Base-by-base conservation (phyloP, 192 early-diverging fungal genomes). In the Gonapodya prolifera region DNA sequence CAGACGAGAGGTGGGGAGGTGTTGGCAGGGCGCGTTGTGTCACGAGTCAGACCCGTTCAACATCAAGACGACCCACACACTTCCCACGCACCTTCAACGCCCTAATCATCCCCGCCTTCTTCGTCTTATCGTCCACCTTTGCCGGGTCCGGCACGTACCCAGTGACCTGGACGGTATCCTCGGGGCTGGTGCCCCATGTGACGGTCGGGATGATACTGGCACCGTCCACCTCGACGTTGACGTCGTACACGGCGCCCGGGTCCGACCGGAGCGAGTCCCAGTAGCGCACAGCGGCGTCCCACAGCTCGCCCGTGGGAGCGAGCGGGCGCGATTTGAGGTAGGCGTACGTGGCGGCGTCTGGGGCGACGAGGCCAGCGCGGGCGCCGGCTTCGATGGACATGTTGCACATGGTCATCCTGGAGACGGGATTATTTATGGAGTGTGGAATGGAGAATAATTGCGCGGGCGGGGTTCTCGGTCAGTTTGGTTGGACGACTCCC, bases 351-450 rank as follows among this genome's bases (percentile, higher is more conserved):
- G 86, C 84, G 28, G 90, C 80, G 82, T 91, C 91, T 30, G 91
- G 89, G 13, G 91, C 89, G 80, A 91, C 86, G 89, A 91, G 88
- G 75, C 91, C 91, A 33, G 91, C 91, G 33, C 91, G 84, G 35
- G 91, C 91, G 77, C 91, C 91, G 33, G 83, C 91, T 80, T 91
- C 91, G 80, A 91, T 91, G 2, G 89, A 84, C 91, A 91, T 91
- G 82, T 91, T 91, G 82, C 91, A 91, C 76, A 91, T 88, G 35
- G 91, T 89, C 91, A 91, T 91, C 76, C 91, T 79, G 45, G 45
- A 23, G n/a, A n/a, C n/a, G n/a, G n/a, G n/a, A n/a, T n/a, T n/a
- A n/a, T n/a, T n/a, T n/a, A n/a, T n/a, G n/a, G n/a, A n/a, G n/a
- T n/a, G n/a, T n/a, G 45, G 45, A 23, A 61, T 61, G 45, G 23